Base-by-base conservation (phyloP, 2,329 filamentous ascomycete species). In the Leptographium lundbergii region DNA sequence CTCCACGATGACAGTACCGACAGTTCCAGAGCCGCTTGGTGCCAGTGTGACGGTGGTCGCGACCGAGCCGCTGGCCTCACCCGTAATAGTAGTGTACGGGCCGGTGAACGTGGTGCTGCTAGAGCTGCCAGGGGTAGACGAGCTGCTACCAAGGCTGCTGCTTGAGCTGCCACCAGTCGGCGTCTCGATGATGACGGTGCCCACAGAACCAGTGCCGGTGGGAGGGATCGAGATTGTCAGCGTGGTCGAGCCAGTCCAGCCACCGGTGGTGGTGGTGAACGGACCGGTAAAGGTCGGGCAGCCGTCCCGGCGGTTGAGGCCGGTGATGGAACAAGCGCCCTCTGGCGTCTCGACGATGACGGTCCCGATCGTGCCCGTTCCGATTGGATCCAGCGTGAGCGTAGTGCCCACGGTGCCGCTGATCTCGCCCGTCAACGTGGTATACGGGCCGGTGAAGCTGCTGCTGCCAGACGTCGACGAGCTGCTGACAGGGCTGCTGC, bases 141-240 rank as follows among this genome's bases (percentile, higher is more conserved):
- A 4, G 39, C 13, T 17, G 39, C 39, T 32, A 10, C 5, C 29
- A 32, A 10, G 5, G 29, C 29, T 32, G 29, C 29, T 32, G 34
- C 34, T 36, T 25, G n/a, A 14, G 17, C 42, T 45, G 42, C 17
- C 17, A n/a, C 17, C 7, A 11, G 22, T 2, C n/a, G 60, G 60
- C 2, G 27, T 48, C 42, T 62, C 57, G 24, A 64, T 25, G 36
- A 63, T 60, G 1, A 64, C 56, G 1, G 63, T 64, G 10, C 63
- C 63, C 4, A 59, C 56, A 11, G 42, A 45, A n/a, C 9, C 60
- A 7, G 57, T 53, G 45, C 56, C 55, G 5, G 59, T 51, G 24
- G 61, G 63, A 2, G 57, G 55, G 0, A 64, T 17, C 3, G 63
- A 61, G 3, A 62, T 2, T 6, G 60, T 62, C 14, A 47, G 19